Evolutionary conservation across 352 stramenopile species (phyloP).

Genomic region (Thraustochytrium striatum): DNA sequence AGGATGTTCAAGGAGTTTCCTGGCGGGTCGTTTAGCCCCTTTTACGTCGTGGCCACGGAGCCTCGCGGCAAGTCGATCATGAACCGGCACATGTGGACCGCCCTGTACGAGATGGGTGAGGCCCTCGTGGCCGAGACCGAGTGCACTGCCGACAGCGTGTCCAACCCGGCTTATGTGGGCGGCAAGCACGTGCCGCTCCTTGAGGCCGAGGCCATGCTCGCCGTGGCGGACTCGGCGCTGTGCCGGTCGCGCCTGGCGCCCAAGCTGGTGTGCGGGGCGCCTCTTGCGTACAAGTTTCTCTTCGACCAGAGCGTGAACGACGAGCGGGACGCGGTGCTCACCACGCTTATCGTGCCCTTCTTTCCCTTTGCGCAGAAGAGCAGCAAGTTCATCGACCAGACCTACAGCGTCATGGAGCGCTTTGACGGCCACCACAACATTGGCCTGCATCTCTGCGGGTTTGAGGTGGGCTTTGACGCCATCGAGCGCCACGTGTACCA

Average conservation of each 20-base stretch:
- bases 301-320: slow-evolving; percentile 26
- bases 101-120: neutral
- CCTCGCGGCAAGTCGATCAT: slow-evolving; percentile 15
- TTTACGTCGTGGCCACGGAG: slow-evolving; percentile 20
- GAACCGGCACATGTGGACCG: neutral
- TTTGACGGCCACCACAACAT: slow-evolving; percentile 17
- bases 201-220: neutral
- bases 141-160: neutral
- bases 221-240: neutral
- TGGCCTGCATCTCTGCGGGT: slow-evolving; percentile 52
- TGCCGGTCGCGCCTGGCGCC: neutral
- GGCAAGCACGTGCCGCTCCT: too few relatives aligned
- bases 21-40: neutral
- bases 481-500: slow-evolving; percentile 52
- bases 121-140: neutral
- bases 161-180: too few relatives aligned
- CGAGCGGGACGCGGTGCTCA: neutral
- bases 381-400: slow-evolving; percentile 12
- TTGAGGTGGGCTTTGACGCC: slow-evolving; percentile 52
- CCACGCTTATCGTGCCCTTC: slow-evolving; percentile 22
- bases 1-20: neutral
- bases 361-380: slow-evolving; percentile 2
- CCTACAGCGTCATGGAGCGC: slow-evolving; percentile 5
- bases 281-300: slow-evolving; percentile 28
- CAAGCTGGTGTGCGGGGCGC: slow-evolving; percentile 4